These are phyloP conservation scores for Zancudomyces culisetae DNA, from an alignment of 371 early-diverging fungal species.

Conservation along the genomic window DNA sequence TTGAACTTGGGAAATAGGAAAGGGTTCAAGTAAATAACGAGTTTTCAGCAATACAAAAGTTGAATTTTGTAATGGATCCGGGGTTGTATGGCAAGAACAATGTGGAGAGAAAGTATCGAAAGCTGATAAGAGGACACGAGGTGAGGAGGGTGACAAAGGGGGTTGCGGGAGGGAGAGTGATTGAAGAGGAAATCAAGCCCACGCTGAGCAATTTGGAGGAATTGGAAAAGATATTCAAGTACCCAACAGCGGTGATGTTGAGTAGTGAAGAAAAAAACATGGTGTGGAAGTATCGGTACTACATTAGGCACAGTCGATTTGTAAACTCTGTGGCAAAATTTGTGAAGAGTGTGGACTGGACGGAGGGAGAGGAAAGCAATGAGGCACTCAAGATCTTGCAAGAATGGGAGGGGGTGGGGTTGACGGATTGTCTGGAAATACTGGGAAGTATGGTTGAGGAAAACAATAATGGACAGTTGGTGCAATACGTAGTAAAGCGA, in stretches of 20 bases:
- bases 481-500: constrained; percentile 75
- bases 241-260: constrained; percentile 40
- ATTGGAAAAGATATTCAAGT: constrained; percentile 30
- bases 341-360: constrained; percentile 86
- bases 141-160: constrained; percentile 79
- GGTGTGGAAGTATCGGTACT: constrained; percentile 92
- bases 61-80: constrained; percentile 32
- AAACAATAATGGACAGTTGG: constrained; percentile 27
- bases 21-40: constrained; percentile 8
- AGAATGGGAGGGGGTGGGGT: constrained; percentile 75
- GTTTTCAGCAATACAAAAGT: constrained; percentile 10
- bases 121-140: constrained; percentile 73
- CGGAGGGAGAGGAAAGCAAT: constrained; percentile 70
- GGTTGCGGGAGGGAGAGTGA: constrained; percentile 83
- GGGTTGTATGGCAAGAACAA: constrained; percentile 68
- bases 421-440: constrained; percentile 87
- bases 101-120: constrained; percentile 90
- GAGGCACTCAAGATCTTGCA: constrained; percentile 76
- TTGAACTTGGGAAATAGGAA: neutral
- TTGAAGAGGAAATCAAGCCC: constrained; percentile 84
- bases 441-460: constrained; percentile 36
- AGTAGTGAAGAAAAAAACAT: constrained; percentile 76
- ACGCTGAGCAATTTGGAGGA: constrained; percentile 67
- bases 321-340: constrained; percentile 91
- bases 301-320: constrained; percentile 74